A percentile compares a stretch with the other conserved stretches of the same genome.
These are phyloP conservation scores for Podaxis carcinomalis DNA, from an alignment of 768 basidiomycete species.

Conservation along the genomic window DNA sequence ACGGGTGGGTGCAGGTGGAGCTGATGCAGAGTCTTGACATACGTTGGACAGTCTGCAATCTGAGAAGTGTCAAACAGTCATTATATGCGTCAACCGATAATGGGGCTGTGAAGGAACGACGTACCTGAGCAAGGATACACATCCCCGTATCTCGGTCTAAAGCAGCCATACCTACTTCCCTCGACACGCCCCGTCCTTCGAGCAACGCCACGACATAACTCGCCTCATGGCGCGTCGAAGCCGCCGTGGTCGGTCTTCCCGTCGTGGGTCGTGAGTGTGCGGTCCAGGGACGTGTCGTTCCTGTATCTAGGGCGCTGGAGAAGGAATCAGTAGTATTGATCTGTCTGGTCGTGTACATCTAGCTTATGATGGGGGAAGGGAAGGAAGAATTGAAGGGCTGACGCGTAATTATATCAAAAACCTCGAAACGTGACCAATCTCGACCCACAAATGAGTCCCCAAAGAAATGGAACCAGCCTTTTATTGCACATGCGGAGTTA, in stretches of 20 bases:
- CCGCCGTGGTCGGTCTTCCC: conserved; percentile 63
- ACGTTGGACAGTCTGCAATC: conserved; percentile 85
- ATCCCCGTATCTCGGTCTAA: conserved; percentile 77
- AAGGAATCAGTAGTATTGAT: neutral
- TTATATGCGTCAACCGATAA: neutral
- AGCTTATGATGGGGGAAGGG: neutral
- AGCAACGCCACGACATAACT: conserved; percentile 66
- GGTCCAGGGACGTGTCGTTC: conserved; percentile 46
- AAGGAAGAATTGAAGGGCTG: neutral
- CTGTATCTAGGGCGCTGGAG: neutral
- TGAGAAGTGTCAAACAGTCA: conserved; percentile 22
- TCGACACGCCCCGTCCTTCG: conserved; percentile 73
- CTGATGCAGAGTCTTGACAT: conserved; percentile 84
- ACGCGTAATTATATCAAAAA: neutral
- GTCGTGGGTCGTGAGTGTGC: conserved; percentile 55
- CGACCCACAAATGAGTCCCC: neutral
- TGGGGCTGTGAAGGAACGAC: neutral
- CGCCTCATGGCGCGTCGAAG: conserved; percentile 53
- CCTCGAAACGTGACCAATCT: neutral
- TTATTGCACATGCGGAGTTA: no score
- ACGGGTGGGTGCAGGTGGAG: conserved; percentile 73
- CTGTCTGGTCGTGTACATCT: neutral
- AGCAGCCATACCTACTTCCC: conserved; percentile 86
- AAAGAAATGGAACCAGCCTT: no score
- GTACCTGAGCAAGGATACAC: conserved; percentile 77